Conservation (phyloP, 139 green algal genomes). For the Chlamydomonas incerta region DNA sequence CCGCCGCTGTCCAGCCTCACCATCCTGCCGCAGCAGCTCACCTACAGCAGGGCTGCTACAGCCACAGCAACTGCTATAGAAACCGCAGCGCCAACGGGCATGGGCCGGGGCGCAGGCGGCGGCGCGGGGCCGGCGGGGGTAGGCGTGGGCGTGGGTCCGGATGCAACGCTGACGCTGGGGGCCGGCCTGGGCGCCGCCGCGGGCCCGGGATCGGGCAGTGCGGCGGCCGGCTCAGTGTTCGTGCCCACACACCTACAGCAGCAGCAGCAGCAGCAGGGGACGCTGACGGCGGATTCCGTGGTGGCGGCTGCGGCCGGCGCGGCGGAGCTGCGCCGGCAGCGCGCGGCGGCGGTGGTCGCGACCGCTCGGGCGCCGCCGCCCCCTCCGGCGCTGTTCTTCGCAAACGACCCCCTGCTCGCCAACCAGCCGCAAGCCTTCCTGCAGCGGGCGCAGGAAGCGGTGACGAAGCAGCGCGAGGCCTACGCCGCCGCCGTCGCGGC, state of each 20-base stretch:
- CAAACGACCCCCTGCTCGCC: constrained; percentile 33
- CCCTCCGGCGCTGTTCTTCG: constrained; percentile 34
- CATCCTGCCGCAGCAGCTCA: neutral
- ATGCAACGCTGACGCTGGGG: no score
- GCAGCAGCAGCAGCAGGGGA: no score
- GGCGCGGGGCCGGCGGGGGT: no score
- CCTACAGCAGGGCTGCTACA: neutral
- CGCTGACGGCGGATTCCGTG: neutral
- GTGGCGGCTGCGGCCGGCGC: neutral
- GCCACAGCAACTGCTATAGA: neutral
- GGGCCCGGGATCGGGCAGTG: no score
- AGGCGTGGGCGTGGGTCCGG: no score
- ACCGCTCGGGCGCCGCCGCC: neutral
- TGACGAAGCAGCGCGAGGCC: neutral
- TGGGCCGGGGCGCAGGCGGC: no score
- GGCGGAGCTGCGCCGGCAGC: constrained; percentile 8
- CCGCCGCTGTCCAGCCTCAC: constrained; percentile 35
- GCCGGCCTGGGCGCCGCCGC: no score
- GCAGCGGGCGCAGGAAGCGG: constrained; percentile 11
- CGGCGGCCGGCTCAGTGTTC: no score
- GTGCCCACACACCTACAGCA: no score
- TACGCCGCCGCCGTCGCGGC: neutral
- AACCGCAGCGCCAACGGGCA: neutral
- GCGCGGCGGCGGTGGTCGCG: neutral
- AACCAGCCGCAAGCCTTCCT: constrained; percentile 39